Base-by-base conservation (phyloP, 305 asterid genomes). In the Fraxinus sp. region DNA sequence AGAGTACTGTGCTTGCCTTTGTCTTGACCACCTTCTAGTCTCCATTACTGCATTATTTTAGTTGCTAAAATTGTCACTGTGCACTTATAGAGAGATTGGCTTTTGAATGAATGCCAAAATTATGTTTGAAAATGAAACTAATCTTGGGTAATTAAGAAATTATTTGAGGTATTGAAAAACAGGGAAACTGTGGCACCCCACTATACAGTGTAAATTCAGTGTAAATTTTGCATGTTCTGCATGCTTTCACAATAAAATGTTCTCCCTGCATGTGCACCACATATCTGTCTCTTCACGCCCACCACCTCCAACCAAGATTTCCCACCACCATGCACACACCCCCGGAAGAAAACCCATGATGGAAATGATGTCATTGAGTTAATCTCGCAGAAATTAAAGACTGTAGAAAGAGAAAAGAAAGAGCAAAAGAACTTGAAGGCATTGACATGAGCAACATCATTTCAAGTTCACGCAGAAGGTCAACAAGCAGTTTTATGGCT, bases 391-490 rank as follows among this genome's bases (percentile, higher is more conserved):
- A 96, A 86, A 96, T 94, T 80, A 93, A 91, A 83, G 96, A 94
- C 79, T 95, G 97, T 83, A 90, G 79, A 86, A 94, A 87, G 93
- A 94, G 89, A 91, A 96, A 93, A 90, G 94, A 94, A 68, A 94
- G 85, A 81, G 98, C 95, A 74, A 93, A 86, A 90, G 99, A 96
- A 89, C 95, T 96, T 74, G 99, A 96, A 89, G 99, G 98, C 81
- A 94, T 96, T 84, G 99, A 96, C 89, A 85, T 83, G 86, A 91
- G 97, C 88, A 96, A 96, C 89, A 94, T 96, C 81, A 91, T 96
- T 86, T 89, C 98, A 79, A 94, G 98, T 84, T 88, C 97, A 78
- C 92, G 98, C 83, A 90, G 99, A 86, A 91, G 99, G 90, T 92
- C 98, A 28, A 84, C 94, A 14, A 87, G 88, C 81, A 91, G 90